phyloP scores from a whole-genome alignment of 192 early-diverging fungal species.

The Backusella liffmaniae region DNA sequence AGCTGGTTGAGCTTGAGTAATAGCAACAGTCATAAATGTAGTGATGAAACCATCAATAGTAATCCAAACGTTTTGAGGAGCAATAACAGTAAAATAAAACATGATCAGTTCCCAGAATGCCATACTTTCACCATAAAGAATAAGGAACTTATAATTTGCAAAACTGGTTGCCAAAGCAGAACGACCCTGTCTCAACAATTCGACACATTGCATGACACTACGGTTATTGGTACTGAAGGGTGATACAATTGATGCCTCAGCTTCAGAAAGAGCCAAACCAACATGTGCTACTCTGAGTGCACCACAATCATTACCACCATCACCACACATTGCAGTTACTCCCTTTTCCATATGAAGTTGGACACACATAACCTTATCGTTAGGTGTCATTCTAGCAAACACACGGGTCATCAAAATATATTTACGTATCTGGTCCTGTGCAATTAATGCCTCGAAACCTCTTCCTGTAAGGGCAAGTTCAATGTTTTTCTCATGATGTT shows the following conservation, averaged over 20 bases:
- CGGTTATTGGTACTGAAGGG: constrained; percentile 67
- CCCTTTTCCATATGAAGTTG: constrained; percentile 74
- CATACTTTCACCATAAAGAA: constrained; percentile 73
- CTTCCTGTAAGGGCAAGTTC: constrained; percentile 74
- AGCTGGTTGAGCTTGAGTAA: constrained; percentile 68
- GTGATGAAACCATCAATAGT: constrained; percentile 68
- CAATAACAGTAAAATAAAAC: constrained; percentile 75
- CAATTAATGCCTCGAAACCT: constrained; percentile 58
- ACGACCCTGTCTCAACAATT: constrained; percentile 69
- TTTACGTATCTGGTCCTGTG: constrained; percentile 41
- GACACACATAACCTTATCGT: constrained; percentile 74
- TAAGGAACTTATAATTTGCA: constrained; percentile 72
- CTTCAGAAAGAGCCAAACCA: constrained; percentile 74
- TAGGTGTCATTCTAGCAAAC: constrained; percentile 79
- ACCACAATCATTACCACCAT: constrained; percentile 85
- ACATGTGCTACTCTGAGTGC: constrained; percentile 79
- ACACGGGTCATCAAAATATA: constrained; percentile 67
- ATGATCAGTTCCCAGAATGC: constrained; percentile 59
- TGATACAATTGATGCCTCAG: constrained; percentile 83
- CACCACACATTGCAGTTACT: constrained; percentile 84
- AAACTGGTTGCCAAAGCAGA: constrained; percentile 73
- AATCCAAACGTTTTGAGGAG: constrained; percentile 72
- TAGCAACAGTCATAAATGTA: constrained; percentile 55
- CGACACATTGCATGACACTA: constrained; percentile 65
- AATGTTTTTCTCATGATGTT: constrained; percentile 21